phyloP scores from a whole-genome alignment of 2,329 filamentous ascomycete genomes.

The Penicillium sp. region DNA sequence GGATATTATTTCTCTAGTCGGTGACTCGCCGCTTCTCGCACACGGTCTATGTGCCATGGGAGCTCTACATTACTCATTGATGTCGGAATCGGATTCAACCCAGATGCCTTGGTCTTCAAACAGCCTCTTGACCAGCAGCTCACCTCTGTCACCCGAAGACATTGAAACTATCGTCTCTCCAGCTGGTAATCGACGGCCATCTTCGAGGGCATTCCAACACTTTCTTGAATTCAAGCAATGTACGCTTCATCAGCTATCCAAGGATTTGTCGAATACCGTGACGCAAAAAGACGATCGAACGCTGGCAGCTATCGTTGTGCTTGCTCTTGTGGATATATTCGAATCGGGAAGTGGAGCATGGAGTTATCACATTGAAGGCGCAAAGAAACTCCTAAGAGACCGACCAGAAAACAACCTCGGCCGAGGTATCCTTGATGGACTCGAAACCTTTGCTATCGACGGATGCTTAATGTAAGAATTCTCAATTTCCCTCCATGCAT shows the following conservation, averaged over 20 bases:
- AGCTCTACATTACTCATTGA: conserved; percentile 55
- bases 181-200: conserved; percentile 40
- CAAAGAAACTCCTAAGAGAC: conserved; percentile 54
- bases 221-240: conserved; percentile 57
- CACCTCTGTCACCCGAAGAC: conserved; percentile 34
- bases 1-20: conserved; percentile 55
- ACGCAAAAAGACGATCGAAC: conserved; percentile 50
- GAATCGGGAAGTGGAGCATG: conserved; percentile 59
- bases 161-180: conserved; percentile 39
- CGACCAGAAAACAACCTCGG: conserved; percentile 33
- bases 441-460: conserved; percentile 47
- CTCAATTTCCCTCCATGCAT: not conserved
- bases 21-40: conserved; percentile 52
- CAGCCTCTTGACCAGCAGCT: conserved; percentile 22
- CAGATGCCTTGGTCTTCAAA: conserved; percentile 43
- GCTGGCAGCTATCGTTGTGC: conserved; percentile 55
- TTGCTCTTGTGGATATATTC: conserved; percentile 58
- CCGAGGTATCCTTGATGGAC: conserved; percentile 39
- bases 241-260: conserved; percentile 51
- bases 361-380: conserved; percentile 59
- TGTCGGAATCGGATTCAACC: conserved; percentile 42
- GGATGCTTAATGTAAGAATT: conserved; percentile 44
- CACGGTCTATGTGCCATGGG: conserved; percentile 56
- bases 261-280: conserved; percentile 38
- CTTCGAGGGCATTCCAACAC: conserved; percentile 46